Evolutionary conservation across 2,329 filamentous ascomycete species (phyloP), one percentile per base, ranked within the genome.

Genomic region (Neurospora crassa): DNA sequence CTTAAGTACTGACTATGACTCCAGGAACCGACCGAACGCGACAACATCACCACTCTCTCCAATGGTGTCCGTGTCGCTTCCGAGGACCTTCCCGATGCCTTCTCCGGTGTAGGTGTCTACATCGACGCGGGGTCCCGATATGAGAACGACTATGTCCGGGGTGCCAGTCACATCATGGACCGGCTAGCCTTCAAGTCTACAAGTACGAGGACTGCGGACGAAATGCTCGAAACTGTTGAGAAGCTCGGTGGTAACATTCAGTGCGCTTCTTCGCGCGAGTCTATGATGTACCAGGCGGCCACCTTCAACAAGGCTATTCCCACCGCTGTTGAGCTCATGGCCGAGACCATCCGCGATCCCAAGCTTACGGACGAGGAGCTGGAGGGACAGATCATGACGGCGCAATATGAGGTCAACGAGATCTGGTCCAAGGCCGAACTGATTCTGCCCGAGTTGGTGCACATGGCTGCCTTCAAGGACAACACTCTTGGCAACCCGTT

Each of bases 401-500:
- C 95, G 10, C 89, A 94, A 69, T 99, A 98, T 79, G 96, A 99
- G 83, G 96, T 99, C 80, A 89, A 90, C 34, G 96, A 98, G 84
- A 98, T 99, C 71, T 99, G 96, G 96, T 91, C 91, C 76, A 98
- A 97, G 85, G 94, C 96, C 0, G 95, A 98, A 78, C 87, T 99
- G 71, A 98, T 99, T 76, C 84, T 99, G 73, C 96, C 96, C 0
- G 96, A 99, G 82, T 83, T 99, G 76, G 91, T 98, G 45, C 96
- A 99, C 81, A 96, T 94, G 84, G 94, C 96, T 11, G 96, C 94
- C 2, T 99, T 93, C 83, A 96, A 94, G 84, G 92, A 96, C 79
- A 98, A 99, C 82, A 98, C 96, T 0, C 86, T 99, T 14, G 96
- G 96, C 45, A 96, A 98, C 81, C 96, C 96, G 4, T 81, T 99